A percentile compares a stretch with the other conserved stretches of the same genome.
Evolutionary conservation across 345 rosid genomes (phyloP).

Genomic region (Ailanthus altissimus): DNA sequence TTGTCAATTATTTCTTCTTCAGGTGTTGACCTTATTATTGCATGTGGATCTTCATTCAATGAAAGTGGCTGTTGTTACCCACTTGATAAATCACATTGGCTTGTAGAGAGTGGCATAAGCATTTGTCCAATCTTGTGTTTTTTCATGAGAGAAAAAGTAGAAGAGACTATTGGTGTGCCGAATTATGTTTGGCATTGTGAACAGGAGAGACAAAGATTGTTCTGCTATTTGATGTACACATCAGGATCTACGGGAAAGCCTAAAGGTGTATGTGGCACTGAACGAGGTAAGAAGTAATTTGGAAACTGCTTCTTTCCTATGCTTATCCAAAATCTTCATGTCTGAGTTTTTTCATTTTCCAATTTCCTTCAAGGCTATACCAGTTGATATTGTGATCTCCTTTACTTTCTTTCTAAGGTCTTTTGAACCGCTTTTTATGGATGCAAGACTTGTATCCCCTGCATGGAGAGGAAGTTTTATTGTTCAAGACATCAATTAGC

Average conservation of each 20-base stretch:
- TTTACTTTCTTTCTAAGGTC: constrained; percentile 51
- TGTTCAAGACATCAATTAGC: constrained; percentile 87
- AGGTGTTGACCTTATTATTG: constrained; percentile 50
- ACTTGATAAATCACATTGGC: constrained; percentile 46
- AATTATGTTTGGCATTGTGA: constrained; percentile 59
- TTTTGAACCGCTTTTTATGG: constrained; percentile 87
- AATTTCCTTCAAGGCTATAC: constrained; percentile 16
- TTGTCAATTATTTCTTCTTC: constrained; percentile 55
- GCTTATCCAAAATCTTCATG: neutral
- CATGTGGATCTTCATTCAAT: constrained; percentile 47
- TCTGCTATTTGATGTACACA: constrained; percentile 87
- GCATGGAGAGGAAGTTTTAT: constrained; percentile 51
- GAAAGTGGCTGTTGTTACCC: constrained; percentile 36
- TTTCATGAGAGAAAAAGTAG: constrained; percentile 45
- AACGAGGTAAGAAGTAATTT: constrained; percentile 55
- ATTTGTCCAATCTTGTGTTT: constrained; percentile 50
- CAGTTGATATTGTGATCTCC: constrained; percentile 16
- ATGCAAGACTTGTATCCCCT: constrained; percentile 82
- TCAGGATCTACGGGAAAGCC: constrained; percentile 94
- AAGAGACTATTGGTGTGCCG: constrained; percentile 10
- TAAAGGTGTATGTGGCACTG: constrained; percentile 92
- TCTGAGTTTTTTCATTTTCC: neutral
- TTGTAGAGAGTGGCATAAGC: constrained; percentile 36
- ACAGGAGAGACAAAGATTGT: constrained; percentile 43
- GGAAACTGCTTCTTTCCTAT: neutral